phyloP scores from a whole-genome alignment of 2,329 filamentous ascomycete genomes.

The Ophiostoma triangulosporum region DNA sequence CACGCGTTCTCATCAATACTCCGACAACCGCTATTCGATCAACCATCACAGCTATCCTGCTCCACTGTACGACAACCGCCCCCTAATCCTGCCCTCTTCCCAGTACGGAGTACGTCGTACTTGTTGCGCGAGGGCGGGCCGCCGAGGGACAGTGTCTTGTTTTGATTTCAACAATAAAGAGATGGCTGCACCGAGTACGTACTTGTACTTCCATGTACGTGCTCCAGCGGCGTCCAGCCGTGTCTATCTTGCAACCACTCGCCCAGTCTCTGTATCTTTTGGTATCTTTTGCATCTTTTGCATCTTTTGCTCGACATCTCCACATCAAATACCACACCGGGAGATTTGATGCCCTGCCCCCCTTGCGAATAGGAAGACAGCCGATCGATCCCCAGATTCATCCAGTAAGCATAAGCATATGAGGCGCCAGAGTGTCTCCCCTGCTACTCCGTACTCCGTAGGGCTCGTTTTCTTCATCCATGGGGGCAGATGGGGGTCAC shows the following conservation, averaged over 20 bases:
- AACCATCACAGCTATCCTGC: too few species aligned
- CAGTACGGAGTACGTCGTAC: too few species aligned
- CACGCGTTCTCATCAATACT: neutral
- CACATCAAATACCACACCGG: constrained; percentile 11
- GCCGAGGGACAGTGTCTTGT: neutral
- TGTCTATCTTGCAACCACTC: too few species aligned
- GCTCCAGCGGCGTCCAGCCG: too few species aligned
- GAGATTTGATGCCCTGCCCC: constrained; percentile 10
- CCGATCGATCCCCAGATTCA: constrained; percentile 13
- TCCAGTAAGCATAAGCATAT: constrained; percentile 8
- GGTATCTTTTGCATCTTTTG: neutral
- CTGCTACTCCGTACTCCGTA: neutral
- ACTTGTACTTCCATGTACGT: neutral
- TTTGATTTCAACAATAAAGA: neutral
- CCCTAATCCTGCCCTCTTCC: neutral
- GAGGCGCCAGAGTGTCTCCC: too few species aligned
- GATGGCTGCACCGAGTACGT: neutral
- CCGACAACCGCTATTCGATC: too few species aligned
- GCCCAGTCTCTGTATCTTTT: neutral
- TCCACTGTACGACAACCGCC: neutral
- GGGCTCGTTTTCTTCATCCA: neutral
- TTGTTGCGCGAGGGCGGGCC: neutral
- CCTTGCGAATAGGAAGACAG: constrained; percentile 11
- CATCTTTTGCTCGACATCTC: neutral
- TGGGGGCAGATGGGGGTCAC: neutral